Evolutionary conservation across 495 filamentous ascomycete species (phyloP), one percentile per base, ranked within the genome.

Genomic region (Astrocystis sublimbata): DNA sequence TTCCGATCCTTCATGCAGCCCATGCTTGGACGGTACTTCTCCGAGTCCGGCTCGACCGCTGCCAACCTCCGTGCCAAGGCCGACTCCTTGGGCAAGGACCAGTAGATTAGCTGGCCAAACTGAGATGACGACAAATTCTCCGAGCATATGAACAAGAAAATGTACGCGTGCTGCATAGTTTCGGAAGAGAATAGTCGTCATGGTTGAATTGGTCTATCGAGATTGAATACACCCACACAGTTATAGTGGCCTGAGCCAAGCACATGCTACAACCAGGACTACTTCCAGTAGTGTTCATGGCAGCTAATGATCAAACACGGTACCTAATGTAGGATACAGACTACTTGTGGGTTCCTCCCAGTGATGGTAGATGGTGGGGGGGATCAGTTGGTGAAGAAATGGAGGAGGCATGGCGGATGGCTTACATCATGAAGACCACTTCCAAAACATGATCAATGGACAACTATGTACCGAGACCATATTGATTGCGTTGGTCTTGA

Each of bases 1-100:
- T 99, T 97, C 90, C 87, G 90, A 76, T 96, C 92, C 53, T 90
- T 98, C 84, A 78, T 99, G 69, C 89, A 92, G 73, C 94, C 94
- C 49, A 81, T 96, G 66, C 88, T 97, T 70, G 86, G 89, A 75
- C 92, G 91, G 71, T 93, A 96, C 87, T 98, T 98, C 85, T 75
- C 81, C 65, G 71, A 81, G 71, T 74, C 78, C 62, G 83, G 85
- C 68, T 89, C 89, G 53, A 92, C 92, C 70, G 89, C 94, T 68
- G 85, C 91, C 73, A 90, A 91, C 80, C 90, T 98, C 64, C 91
- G 92, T 55, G 89, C 91, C 62, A 91, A 94, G 84, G 92, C 89
- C 75, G 92, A 96, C 69, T 84, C 88, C 71, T 85, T 87, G 69
- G 77, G 79, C 73, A 84, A 81, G 66, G 77, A 83, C 69, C 83